Base-by-base conservation (phyloP, 1,284 basidiomycete genomes). In the Mycosarcoma maydis region DNA sequence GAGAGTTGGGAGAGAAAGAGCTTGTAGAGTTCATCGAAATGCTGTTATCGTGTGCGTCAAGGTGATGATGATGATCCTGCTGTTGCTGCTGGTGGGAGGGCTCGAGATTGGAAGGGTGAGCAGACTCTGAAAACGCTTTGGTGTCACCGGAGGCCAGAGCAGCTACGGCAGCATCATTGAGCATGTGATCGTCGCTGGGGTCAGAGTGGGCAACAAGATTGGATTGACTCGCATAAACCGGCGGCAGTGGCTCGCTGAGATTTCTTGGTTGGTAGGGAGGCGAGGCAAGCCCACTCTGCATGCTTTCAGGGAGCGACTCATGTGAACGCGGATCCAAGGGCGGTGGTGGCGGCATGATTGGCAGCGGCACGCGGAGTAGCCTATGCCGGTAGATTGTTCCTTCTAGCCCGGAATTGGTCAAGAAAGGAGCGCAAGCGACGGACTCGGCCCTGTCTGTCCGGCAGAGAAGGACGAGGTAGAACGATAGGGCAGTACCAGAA, bases 181-280 rank as follows among this genome's bases (percentile, higher is more conserved):
- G 22, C 43, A 56, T 34, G n/a, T 29, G 41, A 9, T 40, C 16
- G 3, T 49, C 30, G 19, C 36, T 37, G 13, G 57, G 47, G 11
- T 26, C 5, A 17, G 46, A 7, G 2, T 41, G 51, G 38, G 47
- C 41, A 14, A 52, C 46, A 14, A 72, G 45, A 19, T 60, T 71
- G 45, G 69, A 45, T 9, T 58, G 59, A 50, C 61, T 67, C 2
- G 59, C 68, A 19, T 72, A 72, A 50, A 61, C 55, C 44, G 68
- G 68, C 16, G 68, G 65, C 37, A 57, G 44, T n/a, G 54, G 26
- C 8, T 62, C 66, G 41, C 43, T 37, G 19, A 46, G 59, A 9
- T 62, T 58, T 9, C 40, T 33, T 29, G 39, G 46, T 30, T 74
- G 48, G 55, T 74, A 74, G 11, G 72, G 72, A 14, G 72, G 72